Base-by-base conservation (phyloP, 176 grass and related monocot species). In the Cocos nucifera region DNA sequence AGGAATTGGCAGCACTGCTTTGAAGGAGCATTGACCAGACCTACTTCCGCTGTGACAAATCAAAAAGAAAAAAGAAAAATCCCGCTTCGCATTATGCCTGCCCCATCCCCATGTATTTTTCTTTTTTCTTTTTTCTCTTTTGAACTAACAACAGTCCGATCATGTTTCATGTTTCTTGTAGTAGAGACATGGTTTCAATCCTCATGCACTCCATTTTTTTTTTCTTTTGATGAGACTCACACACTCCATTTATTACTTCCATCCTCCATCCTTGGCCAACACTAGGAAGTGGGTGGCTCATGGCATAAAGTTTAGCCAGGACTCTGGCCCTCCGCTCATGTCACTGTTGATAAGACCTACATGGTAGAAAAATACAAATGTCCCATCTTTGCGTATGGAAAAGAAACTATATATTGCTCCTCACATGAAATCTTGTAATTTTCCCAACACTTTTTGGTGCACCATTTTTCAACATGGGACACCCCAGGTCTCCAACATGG, bases 1-100 rank as follows among this genome's bases (percentile, higher is more conserved):
- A 56, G 58, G 70, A 63, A 63, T 73, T 73, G 49, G 59, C 70
- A 73, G 59, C 59, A 62, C 4, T 56, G 70, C 50, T 62, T 73
- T 73, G 48, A 63, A 62, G 24, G 49, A 44, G 58, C 70, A 54
- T 73, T 73, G 58, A 63, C 58, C 70, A 44, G 39, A 35, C 50
- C 58, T 10, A 51, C 15, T 48, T 7, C 35, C 35, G 10, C 35
- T 14, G 35, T 44, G 35, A 44, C 35, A 44, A 10, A 39, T 39
- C 4, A 30, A 30, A 6, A 30, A 30, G 2, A 14, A 44, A 44
- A 44, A 12, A 2, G 2, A 44, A 44, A 44, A 44, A 35, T 9
- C 32, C 32, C 32, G 0, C 0, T 6, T 9, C 32, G 6, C 30
- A 27, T 27, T 27, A 27, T 27, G 26, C 26, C 26, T 4, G 26